A percentile compares a stretch with the other conserved stretches of the same genome.
Conservation (phyloP, 2,329 filamentous ascomycete species). For the Pyrenochaeta sp. region DNA sequence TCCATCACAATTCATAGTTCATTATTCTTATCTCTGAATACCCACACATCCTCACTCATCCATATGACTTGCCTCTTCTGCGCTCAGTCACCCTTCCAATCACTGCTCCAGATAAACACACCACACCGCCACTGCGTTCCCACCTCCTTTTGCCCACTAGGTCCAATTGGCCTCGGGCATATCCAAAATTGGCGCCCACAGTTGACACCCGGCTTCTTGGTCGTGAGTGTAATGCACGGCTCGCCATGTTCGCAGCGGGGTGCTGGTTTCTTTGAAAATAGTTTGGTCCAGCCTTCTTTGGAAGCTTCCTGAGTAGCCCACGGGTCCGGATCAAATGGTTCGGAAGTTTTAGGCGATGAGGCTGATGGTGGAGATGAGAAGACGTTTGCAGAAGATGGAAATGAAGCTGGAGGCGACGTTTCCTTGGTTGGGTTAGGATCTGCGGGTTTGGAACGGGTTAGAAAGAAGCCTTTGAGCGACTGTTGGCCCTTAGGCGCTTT, state of each 20-base stretch:
- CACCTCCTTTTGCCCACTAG: constrained; percentile 83
- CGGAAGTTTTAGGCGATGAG: not conserved
- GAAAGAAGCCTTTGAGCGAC: constrained; percentile 81
- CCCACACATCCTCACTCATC: not conserved
- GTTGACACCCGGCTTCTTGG: constrained; percentile 90
- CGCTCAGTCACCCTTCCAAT: constrained; percentile 60
- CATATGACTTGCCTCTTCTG: not conserved
- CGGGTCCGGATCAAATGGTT: constrained; percentile 30
- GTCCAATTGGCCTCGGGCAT: constrained; percentile 77
- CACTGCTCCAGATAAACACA: constrained; percentile 79
- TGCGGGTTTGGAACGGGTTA: constrained; percentile 44
- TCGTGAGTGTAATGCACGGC: constrained; percentile 81
- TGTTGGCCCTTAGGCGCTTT: constrained; percentile 59
- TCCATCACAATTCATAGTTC: not conserved
- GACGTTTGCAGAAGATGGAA: constrained; percentile 3
- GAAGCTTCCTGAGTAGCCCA: constrained; percentile 63
- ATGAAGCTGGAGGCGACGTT: constrained; percentile 3
- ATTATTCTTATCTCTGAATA: not conserved
- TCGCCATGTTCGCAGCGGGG: constrained; percentile 90
- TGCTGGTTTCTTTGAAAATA: constrained; percentile 76
- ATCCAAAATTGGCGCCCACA: constrained; percentile 73
- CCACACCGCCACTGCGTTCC: constrained; percentile 86
- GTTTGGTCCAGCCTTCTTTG: constrained; percentile 85
- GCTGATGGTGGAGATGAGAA: constrained; percentile 8
- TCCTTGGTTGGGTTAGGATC: constrained; percentile 9